Conservation (phyloP, 176 grass and related monocot species). For the Miscanthus lutarioriparius region DNA sequence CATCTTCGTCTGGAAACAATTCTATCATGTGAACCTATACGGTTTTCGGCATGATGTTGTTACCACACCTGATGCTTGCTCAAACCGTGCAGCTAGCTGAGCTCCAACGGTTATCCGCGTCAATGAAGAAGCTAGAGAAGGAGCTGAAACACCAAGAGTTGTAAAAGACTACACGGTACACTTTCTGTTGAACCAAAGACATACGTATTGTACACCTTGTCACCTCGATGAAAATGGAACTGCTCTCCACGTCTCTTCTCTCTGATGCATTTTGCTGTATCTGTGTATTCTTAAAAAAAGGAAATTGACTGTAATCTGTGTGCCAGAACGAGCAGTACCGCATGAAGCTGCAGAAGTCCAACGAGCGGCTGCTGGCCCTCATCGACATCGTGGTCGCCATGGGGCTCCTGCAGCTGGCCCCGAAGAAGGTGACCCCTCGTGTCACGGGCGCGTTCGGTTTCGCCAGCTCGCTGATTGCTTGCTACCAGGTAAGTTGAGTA, state of each 20-base stretch:
- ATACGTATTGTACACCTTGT: too few relatives aligned
- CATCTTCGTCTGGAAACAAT: background rate
- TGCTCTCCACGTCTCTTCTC: background rate
- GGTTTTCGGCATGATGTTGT: background rate
- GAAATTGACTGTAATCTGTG: background rate
- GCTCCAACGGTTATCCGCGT: slow-evolving; percentile 62
- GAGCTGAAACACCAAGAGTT: slow-evolving; percentile 61
- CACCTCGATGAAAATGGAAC: background rate
- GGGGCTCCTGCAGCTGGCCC: slow-evolving; percentile 79
- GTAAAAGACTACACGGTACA: slow-evolving; percentile 49
- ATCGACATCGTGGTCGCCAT: slow-evolving; percentile 74
- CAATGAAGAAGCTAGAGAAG: slow-evolving; percentile 78
- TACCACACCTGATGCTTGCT: background rate
- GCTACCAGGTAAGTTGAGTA: slow-evolving; percentile 68
- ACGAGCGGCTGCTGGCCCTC: slow-evolving; percentile 71
- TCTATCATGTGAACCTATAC: background rate
- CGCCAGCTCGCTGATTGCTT: slow-evolving; percentile 75
- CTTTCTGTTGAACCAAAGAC: background rate
- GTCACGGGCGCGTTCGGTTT: slow-evolving; percentile 78
- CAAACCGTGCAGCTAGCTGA: slow-evolving; percentile 48
- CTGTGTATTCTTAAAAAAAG: background rate
- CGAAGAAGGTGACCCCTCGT: slow-evolving; percentile 73
- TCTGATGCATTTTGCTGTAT: background rate
- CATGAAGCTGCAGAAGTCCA: slow-evolving; percentile 69
- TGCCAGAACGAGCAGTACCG: slow-evolving; percentile 77